Percentiles rank a stretch among this genome's conserved stretches.
Evolutionary conservation across 306 rosid genomes (phyloP).

Genomic region (Castanea sativa): DNA sequence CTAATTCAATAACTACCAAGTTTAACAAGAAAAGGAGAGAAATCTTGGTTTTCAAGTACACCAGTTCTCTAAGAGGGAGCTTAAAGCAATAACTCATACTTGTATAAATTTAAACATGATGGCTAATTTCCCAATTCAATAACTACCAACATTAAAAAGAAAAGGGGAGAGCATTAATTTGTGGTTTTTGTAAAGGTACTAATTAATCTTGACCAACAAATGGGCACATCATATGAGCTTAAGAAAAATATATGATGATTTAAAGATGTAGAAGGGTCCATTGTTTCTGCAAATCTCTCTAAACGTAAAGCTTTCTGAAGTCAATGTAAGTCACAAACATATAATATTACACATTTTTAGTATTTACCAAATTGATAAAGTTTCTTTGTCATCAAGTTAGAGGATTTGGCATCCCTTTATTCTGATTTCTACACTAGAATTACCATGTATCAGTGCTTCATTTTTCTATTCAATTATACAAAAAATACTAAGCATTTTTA

Average conservation of each 20-base stretch:
- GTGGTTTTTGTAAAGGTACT: neutral
- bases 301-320: neutral
- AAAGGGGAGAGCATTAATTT: neutral
- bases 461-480: neutral
- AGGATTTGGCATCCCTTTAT: neutral
- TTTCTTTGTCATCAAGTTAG: neutral
- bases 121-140: conserved; percentile 3
- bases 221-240: neutral
- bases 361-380: neutral
- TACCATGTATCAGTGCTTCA: conserved; percentile 5
- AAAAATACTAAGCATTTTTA: neutral
- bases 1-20: conserved; percentile 1
- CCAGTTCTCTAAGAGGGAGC: neutral
- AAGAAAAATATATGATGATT: neutral
- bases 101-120: neutral
- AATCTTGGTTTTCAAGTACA: conserved; percentile 12
- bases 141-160: conserved; percentile 4
- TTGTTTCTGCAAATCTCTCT: neutral
- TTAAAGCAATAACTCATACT: neutral
- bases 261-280: neutral
- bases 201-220: neutral
- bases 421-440: neutral
- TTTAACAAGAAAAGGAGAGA: conserved; percentile 15
- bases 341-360: neutral
- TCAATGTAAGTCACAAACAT: neutral